Base-by-base conservation (phyloP, 176 grass and related monocot genomes). In the Aechmea fasciata region DNA sequence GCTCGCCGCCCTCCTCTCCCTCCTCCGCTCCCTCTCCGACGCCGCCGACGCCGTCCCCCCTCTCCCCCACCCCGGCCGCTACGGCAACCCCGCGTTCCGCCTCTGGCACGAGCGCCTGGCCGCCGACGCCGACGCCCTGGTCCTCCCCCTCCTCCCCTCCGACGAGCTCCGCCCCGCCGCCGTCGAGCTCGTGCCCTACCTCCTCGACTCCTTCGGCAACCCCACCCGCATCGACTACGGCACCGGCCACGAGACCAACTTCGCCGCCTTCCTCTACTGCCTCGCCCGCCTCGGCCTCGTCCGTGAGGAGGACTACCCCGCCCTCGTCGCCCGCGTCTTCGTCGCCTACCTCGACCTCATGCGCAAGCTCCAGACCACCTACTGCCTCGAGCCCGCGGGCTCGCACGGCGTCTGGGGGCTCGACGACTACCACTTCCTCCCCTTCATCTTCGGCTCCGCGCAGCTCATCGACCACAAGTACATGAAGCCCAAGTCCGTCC, bases 401-500 rank as follows among this genome's bases (percentile, higher is more conserved):
- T 96, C 92, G 4, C 92, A 96, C 54, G 92, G 92, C 2, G 88
- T 92, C 1, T 87, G 83, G 86, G 89, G 89, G 10, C 81, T 96
- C 0, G 93, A 96, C 0, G 93, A 96, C 64, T 90, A 65, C 81
- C 92, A 96, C 52, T 96, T 89, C 75, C 81, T 96, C 70, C 89
- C 86, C 9, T 93, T 99, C 64, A 80, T 93, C n/a, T 99, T 93
- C 49, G 94, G 94, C 33, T 71, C 94, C 1, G 87, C 87, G 0
- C 90, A 99, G 78, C 76, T 99, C 22, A 93, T 99, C 0, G 94
- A 93, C 78, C 94, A 99, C 23, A 99, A 93, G 62, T 93, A 99
- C 82, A 99, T 99, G 87, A 99, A 99, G 33, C 87, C 94, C 41
- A 99, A 99, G 61, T 99, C 87, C 2, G 90, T 99, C 69, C 87